phyloP scores from a whole-genome alignment of 1,139 yeast genomes.

The Nematodospora anomalae region DNA sequence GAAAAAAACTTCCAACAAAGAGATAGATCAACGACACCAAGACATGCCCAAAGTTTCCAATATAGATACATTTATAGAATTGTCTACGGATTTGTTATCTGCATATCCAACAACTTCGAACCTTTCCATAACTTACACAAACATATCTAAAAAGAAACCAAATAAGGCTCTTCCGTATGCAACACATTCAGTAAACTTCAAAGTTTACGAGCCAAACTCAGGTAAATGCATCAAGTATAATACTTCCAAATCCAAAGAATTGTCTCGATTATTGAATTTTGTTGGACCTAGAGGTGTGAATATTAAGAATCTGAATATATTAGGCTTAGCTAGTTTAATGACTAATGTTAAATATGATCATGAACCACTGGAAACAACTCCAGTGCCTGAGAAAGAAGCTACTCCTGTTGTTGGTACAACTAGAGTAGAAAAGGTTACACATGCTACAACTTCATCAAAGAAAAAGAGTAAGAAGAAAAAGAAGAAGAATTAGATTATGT shows the following conservation, averaged over 20 bases:
- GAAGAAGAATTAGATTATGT: conserved; percentile 23
- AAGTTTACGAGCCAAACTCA: conserved; percentile 67
- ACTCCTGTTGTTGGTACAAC: conserved; percentile 6
- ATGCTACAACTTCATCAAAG: conserved; percentile 14
- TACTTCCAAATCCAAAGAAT: conserved; percentile 70
- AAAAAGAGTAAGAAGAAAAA: conserved; percentile 27
- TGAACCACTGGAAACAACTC: conserved; percentile 15
- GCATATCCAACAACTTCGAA: conserved; percentile 42
- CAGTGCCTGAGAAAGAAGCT: conserved; percentile 12
- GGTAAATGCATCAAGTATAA: conserved; percentile 66
- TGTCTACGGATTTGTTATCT: conserved; percentile 33
- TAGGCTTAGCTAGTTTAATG: conserved; percentile 46
- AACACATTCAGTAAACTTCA: conserved; percentile 52
- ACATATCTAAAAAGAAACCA: conserved; percentile 24
- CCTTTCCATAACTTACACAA: conserved; percentile 41
- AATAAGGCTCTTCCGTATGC: conserved; percentile 10
- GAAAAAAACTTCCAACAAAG: conserved; percentile 1
- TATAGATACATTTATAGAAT: conserved; percentile 38
- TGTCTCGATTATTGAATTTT: conserved; percentile 76
- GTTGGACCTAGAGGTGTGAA: conserved; percentile 80
- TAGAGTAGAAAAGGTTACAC: conserved; percentile 6
- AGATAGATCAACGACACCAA: too few relatives aligned
- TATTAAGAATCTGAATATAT: conserved; percentile 22
- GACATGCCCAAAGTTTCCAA: conserved; percentile 16
- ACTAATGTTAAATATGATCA: conserved; percentile 37